Evolutionary conservation across 148 eudicot species (phyloP).

Genomic region (Nepenthes gracilis): DNA sequence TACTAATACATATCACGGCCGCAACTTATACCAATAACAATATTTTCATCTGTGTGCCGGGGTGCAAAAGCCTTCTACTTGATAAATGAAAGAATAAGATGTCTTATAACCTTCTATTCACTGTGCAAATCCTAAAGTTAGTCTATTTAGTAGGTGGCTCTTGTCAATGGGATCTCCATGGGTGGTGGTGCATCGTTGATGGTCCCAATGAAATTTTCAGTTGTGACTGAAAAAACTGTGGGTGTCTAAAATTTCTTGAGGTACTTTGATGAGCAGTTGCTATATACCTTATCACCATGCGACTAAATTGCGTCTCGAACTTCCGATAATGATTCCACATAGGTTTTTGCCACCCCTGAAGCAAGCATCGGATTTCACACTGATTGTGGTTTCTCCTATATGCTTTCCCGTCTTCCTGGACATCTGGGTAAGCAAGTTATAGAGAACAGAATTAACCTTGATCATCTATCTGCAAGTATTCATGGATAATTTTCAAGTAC

Average conservation of each 20-base stretch:
- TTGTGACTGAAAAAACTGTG: slow-evolving; percentile 89
- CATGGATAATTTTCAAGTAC: no score
- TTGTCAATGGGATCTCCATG: slow-evolving; percentile 90
- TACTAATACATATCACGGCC: no score
- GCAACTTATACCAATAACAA: no score
- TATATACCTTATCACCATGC: not conserved
- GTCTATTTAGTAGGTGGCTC: slow-evolving; percentile 57
- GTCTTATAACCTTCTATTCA: no score
- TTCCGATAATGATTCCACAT: not conserved
- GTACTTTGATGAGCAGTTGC: not conserved
- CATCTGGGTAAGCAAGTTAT: slow-evolving; percentile 44
- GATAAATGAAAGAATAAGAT: no score
- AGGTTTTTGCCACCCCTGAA: slow-evolving; percentile 96
- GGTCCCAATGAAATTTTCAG: slow-evolving; percentile 90
- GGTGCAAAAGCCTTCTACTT: no score
- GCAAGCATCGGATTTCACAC: slow-evolving; percentile 90
- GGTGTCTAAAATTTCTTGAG: slow-evolving; percentile 10
- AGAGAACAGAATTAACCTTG: not conserved
- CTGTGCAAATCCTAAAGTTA: not conserved
- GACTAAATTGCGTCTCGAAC: not conserved
- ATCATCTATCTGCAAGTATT: not conserved
- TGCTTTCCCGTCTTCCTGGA: slow-evolving; percentile 82
- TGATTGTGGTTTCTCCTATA: slow-evolving; percentile 85
- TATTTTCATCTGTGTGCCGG: no score
- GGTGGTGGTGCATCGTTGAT: slow-evolving; percentile 95